These are phyloP conservation scores for Phytophthora pinifolia DNA, from an alignment of 352 stramenopile genomes.

Conservation along the genomic window DNA sequence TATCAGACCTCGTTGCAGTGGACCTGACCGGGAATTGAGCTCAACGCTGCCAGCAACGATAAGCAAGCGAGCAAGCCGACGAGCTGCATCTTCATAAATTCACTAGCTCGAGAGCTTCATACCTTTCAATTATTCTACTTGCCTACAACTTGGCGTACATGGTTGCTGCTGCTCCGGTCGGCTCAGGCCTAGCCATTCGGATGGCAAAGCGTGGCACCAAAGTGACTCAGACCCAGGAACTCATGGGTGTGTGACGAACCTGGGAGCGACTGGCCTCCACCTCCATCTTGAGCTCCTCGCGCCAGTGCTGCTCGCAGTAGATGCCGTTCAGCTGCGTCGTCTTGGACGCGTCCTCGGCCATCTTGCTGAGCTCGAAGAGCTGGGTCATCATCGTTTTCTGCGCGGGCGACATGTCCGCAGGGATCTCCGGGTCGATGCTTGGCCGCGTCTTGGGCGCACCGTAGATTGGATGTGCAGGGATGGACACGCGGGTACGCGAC, in stretches of 20 bases:
- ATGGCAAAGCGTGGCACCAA: conserved; percentile 9
- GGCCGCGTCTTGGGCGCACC: conserved; percentile 12
- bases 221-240: conserved; percentile 18
- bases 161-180: conserved; percentile 3
- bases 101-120: conserved; percentile 23
- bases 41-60: not conserved
- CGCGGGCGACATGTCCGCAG: conserved; percentile 13
- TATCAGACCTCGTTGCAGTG: not conserved
- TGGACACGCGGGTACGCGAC: conserved; percentile 14
- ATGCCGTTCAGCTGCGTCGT: conserved; percentile 51
- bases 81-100: conserved; percentile 14
- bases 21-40: not conserved
- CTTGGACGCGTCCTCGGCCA: conserved; percentile 51
- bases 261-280: conserved; percentile 23
- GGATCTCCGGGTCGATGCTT: conserved; percentile 6
- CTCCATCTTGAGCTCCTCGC: conserved; percentile 32
- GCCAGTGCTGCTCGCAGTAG: conserved; percentile 39
- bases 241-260: conserved; percentile 10
- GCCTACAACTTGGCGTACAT: conserved; percentile 19
- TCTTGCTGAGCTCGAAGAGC: conserved; percentile 52
- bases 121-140: conserved; percentile 26
- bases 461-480: conserved; percentile 14
- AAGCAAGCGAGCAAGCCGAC: too few species aligned
- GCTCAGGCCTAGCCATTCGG: not conserved
- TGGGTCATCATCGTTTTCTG: conserved; percentile 26